Conservation (phyloP, 257 asterid genomes). For the Nicotiana noctiflora region DNA sequence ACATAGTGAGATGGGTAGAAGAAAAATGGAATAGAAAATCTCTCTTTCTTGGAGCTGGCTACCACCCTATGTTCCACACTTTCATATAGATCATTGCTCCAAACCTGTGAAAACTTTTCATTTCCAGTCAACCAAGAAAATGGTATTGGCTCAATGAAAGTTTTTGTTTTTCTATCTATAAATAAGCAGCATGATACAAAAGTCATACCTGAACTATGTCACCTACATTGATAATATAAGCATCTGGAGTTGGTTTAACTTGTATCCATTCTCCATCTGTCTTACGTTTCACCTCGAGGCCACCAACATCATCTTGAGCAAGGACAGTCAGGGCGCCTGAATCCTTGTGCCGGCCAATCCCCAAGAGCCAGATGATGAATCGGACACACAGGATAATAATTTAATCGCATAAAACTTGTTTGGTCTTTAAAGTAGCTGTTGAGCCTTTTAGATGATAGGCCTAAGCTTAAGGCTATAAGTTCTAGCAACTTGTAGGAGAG, state of each 20-base stretch:
- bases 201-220: conserved; percentile 54
- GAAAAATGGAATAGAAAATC: conserved; percentile 60
- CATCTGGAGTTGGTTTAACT: conserved; percentile 57
- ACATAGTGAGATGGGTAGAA: conserved; percentile 46
- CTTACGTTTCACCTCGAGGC: conserved; percentile 65
- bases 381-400: conserved; percentile 63
- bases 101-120: conserved; percentile 26
- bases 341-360: conserved; percentile 68
- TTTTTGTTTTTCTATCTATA: neutral
- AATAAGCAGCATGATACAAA: neutral
- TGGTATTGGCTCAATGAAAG: neutral
- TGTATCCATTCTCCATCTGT: conserved; percentile 68
- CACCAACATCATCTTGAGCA: conserved; percentile 67
- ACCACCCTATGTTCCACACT: conserved; percentile 76
- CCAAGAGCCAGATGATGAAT: conserved; percentile 57
- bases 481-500: conserved; percentile 40
- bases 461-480: conserved; percentile 52
- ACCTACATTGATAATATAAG: conserved; percentile 60
- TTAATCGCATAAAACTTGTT: conserved; percentile 60
- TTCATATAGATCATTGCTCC: conserved; percentile 68
- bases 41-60: conserved; percentile 49
- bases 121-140: neutral
- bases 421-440: conserved; percentile 38
- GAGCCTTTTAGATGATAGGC: conserved; percentile 32
- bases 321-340: conserved; percentile 52